Conservation (phyloP, 768 basidiomycete genomes). For the Kwoniella dejecticola region DNA sequence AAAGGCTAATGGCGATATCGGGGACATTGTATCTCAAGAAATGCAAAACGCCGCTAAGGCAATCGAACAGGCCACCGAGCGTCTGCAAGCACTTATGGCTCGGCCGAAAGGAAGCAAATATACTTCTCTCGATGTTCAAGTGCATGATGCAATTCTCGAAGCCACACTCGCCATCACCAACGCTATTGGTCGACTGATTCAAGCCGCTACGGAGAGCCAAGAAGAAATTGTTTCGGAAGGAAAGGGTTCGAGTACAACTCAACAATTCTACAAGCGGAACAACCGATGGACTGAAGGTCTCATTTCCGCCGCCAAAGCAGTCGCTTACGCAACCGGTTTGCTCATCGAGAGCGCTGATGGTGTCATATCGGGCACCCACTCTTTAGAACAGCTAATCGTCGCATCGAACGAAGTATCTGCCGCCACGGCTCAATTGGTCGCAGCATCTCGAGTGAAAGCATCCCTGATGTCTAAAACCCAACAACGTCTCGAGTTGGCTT, state of each 20-base stretch:
- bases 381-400: slow-evolving; percentile 96
- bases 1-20: slow-evolving; percentile 86
- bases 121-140: slow-evolving; percentile 88
- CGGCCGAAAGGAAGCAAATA: slow-evolving; percentile 82
- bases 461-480: slow-evolving; percentile 99
- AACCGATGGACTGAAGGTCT: slow-evolving; percentile 99
- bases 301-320: slow-evolving; percentile 95
- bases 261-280: slow-evolving; percentile 99
- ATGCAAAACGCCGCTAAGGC: slow-evolving; percentile 91
- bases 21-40: slow-evolving; percentile 93
- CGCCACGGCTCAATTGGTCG: slow-evolving; percentile 96
- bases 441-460: slow-evolving; percentile 96
- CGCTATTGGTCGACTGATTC: slow-evolving; percentile 90
- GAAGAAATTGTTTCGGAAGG: slow-evolving; percentile 97
- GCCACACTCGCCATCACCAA: slow-evolving; percentile 93
- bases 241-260: slow-evolving; percentile 82
- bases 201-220: slow-evolving; percentile 96
- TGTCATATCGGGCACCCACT: slow-evolving; percentile 92
- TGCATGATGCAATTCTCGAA: slow-evolving; percentile 94
- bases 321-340: slow-evolving; percentile 91
- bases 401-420: slow-evolving; percentile 99
- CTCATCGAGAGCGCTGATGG: slow-evolving; percentile 98
- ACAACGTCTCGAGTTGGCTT: slow-evolving; percentile 90
- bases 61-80: slow-evolving; percentile 88
- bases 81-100: slow-evolving; percentile 85